A percentile compares a stretch with the other conserved stretches of the same genome.
Evolutionary conservation across 2,329 filamentous ascomycete species (phyloP).

Genomic region (Sclerotinia sclerotiorum): DNA sequence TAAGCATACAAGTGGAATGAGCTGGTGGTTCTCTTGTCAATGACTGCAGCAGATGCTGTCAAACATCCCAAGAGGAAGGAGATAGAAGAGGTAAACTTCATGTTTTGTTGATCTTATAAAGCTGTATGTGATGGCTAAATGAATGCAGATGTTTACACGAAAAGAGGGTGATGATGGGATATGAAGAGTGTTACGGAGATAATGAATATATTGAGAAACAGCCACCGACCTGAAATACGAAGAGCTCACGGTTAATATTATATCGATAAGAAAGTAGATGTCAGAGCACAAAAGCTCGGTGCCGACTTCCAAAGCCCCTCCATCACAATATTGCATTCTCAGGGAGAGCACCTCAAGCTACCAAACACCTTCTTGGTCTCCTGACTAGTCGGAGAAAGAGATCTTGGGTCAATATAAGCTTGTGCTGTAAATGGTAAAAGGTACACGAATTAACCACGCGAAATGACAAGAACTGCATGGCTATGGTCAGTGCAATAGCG

Average conservation of each 20-base stretch:
- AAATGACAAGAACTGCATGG: not conserved
- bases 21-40: not conserved
- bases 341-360: not conserved
- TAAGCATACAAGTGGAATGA: conserved; percentile 21
- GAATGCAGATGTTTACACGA: not conserved
- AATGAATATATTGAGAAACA: not conserved
- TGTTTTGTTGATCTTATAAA: not conserved
- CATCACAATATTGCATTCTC: not conserved
- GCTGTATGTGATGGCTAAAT: not conserved
- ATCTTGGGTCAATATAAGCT: not conserved
- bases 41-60: conserved; percentile 13
- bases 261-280: not conserved
- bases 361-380: not conserved
- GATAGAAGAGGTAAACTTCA: conserved; percentile 19
- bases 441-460: not conserved
- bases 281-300: not conserved
- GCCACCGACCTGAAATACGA: not conserved
- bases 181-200: not conserved
- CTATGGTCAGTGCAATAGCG: not conserved
- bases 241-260: conserved; percentile 5
- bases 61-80: conserved; percentile 9
- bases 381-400: not conserved
- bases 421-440: not conserved
- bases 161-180: not conserved
- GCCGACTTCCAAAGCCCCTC: not conserved